Conservation (phyloP, 2,329 filamentous ascomycete species). For the Aureobasidium namibiae region DNA sequence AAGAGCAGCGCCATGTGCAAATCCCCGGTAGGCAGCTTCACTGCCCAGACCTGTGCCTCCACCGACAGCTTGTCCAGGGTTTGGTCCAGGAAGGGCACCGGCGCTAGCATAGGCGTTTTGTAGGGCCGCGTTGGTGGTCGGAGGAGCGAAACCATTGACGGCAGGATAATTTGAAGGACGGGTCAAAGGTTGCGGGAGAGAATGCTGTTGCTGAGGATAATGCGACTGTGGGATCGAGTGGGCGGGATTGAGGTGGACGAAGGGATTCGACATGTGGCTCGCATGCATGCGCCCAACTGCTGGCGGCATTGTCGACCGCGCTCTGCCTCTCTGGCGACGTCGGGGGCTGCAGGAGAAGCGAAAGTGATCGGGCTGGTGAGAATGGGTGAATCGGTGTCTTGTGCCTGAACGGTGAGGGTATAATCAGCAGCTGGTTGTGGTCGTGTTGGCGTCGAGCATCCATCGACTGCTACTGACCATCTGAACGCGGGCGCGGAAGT, state of each 20-base stretch:
- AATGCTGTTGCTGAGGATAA: slow-evolving; percentile 24
- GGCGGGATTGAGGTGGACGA: slow-evolving; percentile 46
- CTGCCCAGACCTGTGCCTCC: slow-evolving; percentile 64
- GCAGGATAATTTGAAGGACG: slow-evolving; percentile 61
- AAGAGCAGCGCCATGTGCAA: slow-evolving; percentile 61
- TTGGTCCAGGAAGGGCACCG: not conserved
- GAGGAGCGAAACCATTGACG: slow-evolving; percentile 28
- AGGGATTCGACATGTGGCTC: slow-evolving; percentile 51
- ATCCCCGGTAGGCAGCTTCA: slow-evolving; percentile 81
- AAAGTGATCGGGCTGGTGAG: not conserved
- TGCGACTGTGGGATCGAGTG: slow-evolving; percentile 41
- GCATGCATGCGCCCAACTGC: slow-evolving; percentile 50
- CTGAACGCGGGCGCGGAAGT: not conserved
- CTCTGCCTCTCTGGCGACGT: not conserved
- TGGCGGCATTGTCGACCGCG: slow-evolving; percentile 44
- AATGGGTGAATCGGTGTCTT: not conserved
- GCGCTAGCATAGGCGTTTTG: slow-evolving; percentile 17
- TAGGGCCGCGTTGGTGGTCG: slow-evolving; percentile 50
- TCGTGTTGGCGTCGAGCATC: no score
- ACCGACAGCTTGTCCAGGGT: slow-evolving; percentile 23
- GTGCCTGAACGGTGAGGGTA: not conserved
- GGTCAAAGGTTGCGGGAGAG: slow-evolving; percentile 49
- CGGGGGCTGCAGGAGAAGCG: not conserved
- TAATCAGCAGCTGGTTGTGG: no score
- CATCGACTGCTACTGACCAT: not conserved